Conservation (phyloP, 768 basidiomycete genomes). For the Lentinus brumalis region DNA sequence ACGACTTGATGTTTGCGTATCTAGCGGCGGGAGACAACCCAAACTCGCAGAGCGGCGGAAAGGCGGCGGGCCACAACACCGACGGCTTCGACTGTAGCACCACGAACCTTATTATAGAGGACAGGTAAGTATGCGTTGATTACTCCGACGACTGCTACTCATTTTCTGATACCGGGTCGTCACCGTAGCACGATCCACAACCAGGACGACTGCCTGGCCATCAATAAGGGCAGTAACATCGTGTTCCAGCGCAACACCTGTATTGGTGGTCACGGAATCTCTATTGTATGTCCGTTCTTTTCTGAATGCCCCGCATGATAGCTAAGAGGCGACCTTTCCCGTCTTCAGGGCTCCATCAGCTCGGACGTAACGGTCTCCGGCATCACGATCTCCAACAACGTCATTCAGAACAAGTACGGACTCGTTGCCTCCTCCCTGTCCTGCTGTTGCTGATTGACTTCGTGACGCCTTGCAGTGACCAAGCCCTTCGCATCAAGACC, state of each 20-base stretch:
- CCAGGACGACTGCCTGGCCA: slow-evolving; percentile 62
- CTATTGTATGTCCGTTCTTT: slow-evolving; percentile 38
- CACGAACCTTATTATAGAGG: slow-evolving; percentile 28
- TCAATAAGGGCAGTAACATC: slow-evolving; percentile 41
- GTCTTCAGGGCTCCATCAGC: slow-evolving; percentile 54
- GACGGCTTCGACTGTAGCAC: slow-evolving; percentile 34
- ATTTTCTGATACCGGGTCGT: background rate
- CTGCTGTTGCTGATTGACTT: background rate
- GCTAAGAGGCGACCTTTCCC: too few species aligned
- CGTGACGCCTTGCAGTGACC: slow-evolving; percentile 36
- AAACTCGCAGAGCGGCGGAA: slow-evolving; percentile 51
- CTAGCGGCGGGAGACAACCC: slow-evolving; percentile 54
- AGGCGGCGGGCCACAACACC: slow-evolving; percentile 49
- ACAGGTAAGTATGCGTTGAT: slow-evolving; percentile 21
- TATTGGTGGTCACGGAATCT: slow-evolving; percentile 64
- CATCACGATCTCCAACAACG: slow-evolving; percentile 53
- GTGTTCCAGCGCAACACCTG: slow-evolving; percentile 51
- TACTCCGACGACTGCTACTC: background rate
- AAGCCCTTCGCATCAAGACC: slow-evolving; percentile 67
- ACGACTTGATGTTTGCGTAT: background rate
- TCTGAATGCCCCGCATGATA: background rate
- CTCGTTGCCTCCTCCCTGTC: background rate
- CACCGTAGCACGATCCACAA: slow-evolving; percentile 25
- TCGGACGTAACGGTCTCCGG: slow-evolving; percentile 48
- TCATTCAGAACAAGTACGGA: slow-evolving; percentile 53